phyloP scores from a whole-genome alignment of 2,329 filamentous ascomycete genomes.

The Trichoderma harzianum region DNA sequence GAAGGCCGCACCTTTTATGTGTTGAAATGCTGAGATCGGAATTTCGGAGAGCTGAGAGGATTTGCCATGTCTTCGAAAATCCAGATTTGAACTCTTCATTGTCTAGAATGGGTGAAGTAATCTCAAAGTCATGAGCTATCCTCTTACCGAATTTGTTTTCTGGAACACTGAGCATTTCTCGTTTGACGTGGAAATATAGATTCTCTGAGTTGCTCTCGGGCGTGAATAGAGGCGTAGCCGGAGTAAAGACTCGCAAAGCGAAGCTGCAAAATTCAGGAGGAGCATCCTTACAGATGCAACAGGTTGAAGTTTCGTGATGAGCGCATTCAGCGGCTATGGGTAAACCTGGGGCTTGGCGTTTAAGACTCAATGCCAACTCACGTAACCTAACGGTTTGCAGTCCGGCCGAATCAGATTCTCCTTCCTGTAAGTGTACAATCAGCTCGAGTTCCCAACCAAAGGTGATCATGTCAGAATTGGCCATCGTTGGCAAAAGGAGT shows the following conservation, averaged over 20 bases:
- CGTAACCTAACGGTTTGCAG: not conserved
- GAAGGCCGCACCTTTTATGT: constrained; percentile 26
- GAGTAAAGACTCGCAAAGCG: not conserved
- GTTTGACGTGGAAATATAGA: constrained; percentile 21
- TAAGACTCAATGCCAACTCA: not conserved
- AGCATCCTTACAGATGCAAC: not conserved
- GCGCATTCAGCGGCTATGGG: not conserved
- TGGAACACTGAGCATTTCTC: constrained; percentile 4
- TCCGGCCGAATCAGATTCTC: not conserved
- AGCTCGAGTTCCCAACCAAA: constrained; percentile 28
- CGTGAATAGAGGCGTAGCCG: not conserved
- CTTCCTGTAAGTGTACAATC: constrained; percentile 6
- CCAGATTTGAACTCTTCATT: constrained; percentile 21
- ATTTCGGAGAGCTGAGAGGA: constrained; percentile 18
- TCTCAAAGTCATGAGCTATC: constrained; percentile 22
- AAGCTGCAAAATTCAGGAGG: not conserved
- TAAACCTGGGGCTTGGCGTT: not conserved
- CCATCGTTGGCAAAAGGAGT: not conserved
- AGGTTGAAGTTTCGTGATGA: not conserved
- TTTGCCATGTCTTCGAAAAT: constrained; percentile 6
- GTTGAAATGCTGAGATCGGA: not conserved
- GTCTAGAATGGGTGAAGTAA: constrained; percentile 23
- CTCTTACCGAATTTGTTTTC: not conserved
- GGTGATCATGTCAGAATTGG: constrained; percentile 5
- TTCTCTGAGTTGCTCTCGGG: not conserved